Evolutionary conservation across 345 rosid genomes (phyloP).

Genomic region (Euphorbia pulcherrima): DNA sequence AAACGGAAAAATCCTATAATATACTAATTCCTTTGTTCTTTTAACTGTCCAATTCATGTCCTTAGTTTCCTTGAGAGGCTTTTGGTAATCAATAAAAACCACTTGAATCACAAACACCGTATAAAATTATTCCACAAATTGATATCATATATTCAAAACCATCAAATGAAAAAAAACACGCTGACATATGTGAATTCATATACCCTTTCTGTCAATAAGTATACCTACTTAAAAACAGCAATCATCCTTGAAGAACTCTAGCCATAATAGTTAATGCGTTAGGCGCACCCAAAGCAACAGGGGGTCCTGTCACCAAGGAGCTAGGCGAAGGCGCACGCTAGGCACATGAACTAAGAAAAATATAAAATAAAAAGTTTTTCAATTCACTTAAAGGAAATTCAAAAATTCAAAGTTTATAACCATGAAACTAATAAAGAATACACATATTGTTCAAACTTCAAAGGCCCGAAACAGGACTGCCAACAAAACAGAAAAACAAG

Average conservation of each 20-base stretch:
- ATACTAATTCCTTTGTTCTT: neutral
- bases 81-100: neutral
- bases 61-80: neutral
- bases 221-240: neutral
- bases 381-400: no score
- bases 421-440: no score
- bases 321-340: no score
- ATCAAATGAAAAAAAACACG: neutral
- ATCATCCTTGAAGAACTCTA: constrained; percentile 2
- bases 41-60: neutral
- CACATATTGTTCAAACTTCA: no score
- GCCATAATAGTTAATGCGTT: no score
- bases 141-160: neutral
- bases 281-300: no score
- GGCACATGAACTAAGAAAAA: no score
- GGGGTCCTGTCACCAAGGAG: no score
- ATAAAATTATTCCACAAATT: neutral
- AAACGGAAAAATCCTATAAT: neutral
- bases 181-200: neutral
- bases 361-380: no score
- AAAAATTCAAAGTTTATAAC: no score
- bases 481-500: no score
- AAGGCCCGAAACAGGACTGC: no score
- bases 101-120: neutral
- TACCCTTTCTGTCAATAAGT: neutral